Base-by-base conservation (phyloP, 106 monocot genomes). In the Allium fistulosum region DNA sequence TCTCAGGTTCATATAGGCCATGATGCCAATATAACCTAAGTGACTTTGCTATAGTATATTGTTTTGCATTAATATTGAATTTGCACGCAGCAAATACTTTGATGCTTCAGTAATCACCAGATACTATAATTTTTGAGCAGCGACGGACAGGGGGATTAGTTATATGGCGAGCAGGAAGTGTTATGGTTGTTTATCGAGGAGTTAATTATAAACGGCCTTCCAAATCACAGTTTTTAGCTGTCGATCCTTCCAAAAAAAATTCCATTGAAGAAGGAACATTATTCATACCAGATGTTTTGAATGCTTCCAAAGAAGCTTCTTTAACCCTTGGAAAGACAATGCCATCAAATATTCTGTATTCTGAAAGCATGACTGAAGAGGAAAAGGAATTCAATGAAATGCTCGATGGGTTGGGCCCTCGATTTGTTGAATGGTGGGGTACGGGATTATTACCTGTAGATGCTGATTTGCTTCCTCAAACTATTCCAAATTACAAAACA, bases 371-470 rank as follows among this genome's bases (percentile, higher is more conserved):
- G 87, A 90, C 92, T 50, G 87, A 83, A 67, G 97, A 99, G 63
- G 99, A 92, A 84, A 61, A 48, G 16, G 93, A 99, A 66, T 99
- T 55, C 49, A 80, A 85, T 66, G 28, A 28, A 2, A 64, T 99
- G 69, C 82, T 99, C 61, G 90, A 99, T 85, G 87, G 74, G 58
- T 65, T 99, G 67, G 99, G 99, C 15, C 93, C 90, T 77, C 88
- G 93, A 51, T 99, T 99, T 87, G 70, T 83, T 74, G 99, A 99
- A 63, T 99, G 99, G 93, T 99, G 99, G 99, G 99, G 99, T 48
- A 93, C 90, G 70, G 90, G 93, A 45, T 73, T 93, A 55, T 62
- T 93, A 47, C 93, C 99, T 59, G 90, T 99, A 10, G 99, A 99
- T 85, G 99, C 90, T 62, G 99, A 99, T 71, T 73, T 99, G 75